Evolutionary conservation across 495 filamentous ascomycete species (phyloP), one percentile per base, ranked within the genome.

Genomic region (Tuber borchii): DNA sequence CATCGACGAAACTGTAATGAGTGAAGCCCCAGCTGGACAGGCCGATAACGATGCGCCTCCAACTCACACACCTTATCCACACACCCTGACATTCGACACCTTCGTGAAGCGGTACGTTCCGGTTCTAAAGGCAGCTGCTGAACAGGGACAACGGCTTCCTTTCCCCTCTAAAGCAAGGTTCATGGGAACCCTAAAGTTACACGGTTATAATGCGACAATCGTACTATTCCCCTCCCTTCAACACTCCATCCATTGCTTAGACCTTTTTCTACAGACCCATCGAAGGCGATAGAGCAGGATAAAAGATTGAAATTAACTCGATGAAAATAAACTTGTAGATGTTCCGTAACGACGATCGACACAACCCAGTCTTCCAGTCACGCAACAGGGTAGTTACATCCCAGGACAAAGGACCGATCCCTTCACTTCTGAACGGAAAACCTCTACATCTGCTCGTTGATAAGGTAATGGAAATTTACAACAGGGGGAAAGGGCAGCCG

Each of bases 151-250:
- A n/a, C 42, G 69, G 72, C 44, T 61, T 6, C 72, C 77, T 43
- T 72, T 78, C 44, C 77, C 77, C 71, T 46, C 77, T 20, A 79
- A 20, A 45, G 76, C 76, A 70, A 70, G 77, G 17, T 75, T 79
- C 45, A 79, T 79, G 65, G 76, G 77, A n/a, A 78, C 77, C 14
- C 31, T 79, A 45, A 78, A 79, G 44, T 61, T 79, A 69, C 77
- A 79, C 74, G 77, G 77, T n/a, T 79, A 79, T 22, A 79, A 79
- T 34, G 72, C 77, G 2, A 78, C 76, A 48, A 72, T 79, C 71
- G 76, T 79, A 78, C 51, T 75, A 39, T 31, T 43, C 68, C 37
- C 45, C 70, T 31, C 26, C 34, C 14, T 44, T 39, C 8, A 22
- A 75, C 39, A 26, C 10, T 44, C n/a, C 4, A 56, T n/a, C 69